These are phyloP conservation scores for Albizia julibrissin DNA, from an alignment of 306 rosid genomes.

Conservation along the genomic window DNA sequence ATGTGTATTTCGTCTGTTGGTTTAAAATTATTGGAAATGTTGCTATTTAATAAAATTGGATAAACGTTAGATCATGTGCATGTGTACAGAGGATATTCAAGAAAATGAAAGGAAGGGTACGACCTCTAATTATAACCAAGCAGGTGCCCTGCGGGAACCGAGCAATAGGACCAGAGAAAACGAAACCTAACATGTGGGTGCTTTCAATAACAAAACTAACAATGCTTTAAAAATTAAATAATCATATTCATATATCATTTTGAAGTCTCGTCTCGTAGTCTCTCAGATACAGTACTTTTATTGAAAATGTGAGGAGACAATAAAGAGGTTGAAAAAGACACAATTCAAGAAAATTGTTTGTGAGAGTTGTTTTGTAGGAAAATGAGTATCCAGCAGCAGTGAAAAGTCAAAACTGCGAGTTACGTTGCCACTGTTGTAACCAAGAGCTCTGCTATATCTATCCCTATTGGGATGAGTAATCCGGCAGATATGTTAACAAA, in stretches of 20 bases:
- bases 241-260: not conserved
- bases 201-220: too few relatives aligned
- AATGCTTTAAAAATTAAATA: not conserved
- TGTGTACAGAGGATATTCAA: not conserved
- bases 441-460: not conserved
- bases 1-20: not conserved
- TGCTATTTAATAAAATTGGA: not conserved
- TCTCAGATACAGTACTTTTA: too few relatives aligned
- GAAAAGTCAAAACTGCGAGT: not conserved
- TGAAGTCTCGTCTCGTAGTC: not conserved
- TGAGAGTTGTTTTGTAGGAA: not conserved
- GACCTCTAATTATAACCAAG: not conserved
- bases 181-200: not conserved
- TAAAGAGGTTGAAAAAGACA: not conserved
- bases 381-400: not conserved
- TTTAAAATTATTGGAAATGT: not conserved
- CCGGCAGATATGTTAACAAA: not conserved
- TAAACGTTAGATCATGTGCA: not conserved
- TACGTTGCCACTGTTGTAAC: not conserved
- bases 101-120: not conserved
- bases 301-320: not conserved
- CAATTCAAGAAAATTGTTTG: not conserved
- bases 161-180: not conserved
- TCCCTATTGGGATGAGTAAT: not conserved
- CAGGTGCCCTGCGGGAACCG: not conserved